A percentile compares a stretch with the other conserved stretches of the same genome.
Evolutionary conservation across 1,284 basidiomycete genomes (phyloP).

Genomic region (Fomitopsis betulina): DNA sequence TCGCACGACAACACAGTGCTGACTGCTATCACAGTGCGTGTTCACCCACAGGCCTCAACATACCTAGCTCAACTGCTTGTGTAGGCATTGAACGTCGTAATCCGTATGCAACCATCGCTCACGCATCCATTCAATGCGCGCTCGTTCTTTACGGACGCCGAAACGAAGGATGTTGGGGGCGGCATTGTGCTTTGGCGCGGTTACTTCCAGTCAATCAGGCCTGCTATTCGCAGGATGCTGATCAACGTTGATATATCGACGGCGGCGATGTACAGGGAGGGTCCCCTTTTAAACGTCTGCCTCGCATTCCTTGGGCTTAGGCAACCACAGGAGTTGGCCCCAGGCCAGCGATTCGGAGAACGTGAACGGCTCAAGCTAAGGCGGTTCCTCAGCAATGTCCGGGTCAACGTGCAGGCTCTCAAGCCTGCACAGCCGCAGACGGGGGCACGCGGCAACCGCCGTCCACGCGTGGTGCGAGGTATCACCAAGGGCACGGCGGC

Average conservation of each 20-base stretch:
- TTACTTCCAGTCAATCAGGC: constrained; percentile 73
- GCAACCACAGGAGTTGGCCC: constrained; percentile 38
- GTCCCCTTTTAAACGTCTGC: constrained; percentile 46
- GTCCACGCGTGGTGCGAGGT: neutral
- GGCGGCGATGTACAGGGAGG: constrained; percentile 66
- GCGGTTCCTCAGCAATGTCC: neutral
- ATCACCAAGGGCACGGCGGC: neutral
- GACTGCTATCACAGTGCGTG: constrained; percentile 65
- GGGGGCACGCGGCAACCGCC: neutral
- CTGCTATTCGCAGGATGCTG: constrained; percentile 61
- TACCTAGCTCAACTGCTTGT: neutral
- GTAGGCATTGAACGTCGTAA: constrained; percentile 70
- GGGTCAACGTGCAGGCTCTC: neutral
- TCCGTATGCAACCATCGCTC: constrained; percentile 68
- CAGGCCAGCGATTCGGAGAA: constrained; percentile 9
- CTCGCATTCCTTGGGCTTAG: constrained; percentile 45
- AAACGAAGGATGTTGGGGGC: constrained; percentile 58
- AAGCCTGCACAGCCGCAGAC: neutral
- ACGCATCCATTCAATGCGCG: constrained; percentile 70
- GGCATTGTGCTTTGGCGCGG: constrained; percentile 74
- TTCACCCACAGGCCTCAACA: neutral
- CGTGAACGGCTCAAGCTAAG: neutral
- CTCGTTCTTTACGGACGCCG: constrained; percentile 68
- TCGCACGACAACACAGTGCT: constrained; percentile 64
- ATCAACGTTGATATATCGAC: constrained; percentile 79